These are phyloP conservation scores for Udeniomyces megalosporus DNA, from an alignment of 768 basidiomycete species.

Conservation along the genomic window DNA sequence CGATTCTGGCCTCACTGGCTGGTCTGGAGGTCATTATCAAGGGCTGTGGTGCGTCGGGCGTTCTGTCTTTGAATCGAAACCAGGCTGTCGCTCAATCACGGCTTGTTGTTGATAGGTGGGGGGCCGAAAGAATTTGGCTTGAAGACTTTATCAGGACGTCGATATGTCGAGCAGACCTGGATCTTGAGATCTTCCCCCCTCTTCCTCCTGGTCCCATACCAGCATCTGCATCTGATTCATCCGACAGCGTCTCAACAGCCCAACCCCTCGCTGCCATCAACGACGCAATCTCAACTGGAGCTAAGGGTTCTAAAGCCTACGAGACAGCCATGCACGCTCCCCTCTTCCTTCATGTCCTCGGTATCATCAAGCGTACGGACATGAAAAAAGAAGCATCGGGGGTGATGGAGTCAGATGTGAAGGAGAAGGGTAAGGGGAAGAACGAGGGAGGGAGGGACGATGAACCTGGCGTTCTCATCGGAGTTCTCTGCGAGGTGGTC, in stretches of 20 bases:
- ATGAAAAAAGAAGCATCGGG: neutral
- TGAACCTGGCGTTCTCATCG: neutral
- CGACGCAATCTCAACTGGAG: too few relatives aligned
- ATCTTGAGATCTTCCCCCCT: neutral
- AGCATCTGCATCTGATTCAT: neutral
- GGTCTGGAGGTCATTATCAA: neutral
- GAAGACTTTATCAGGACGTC: neutral
- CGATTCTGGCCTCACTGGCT: neutral
- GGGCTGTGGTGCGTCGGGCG: neutral
- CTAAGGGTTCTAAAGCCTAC: constrained; percentile 45
- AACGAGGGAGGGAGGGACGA: too few relatives aligned
- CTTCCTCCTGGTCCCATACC: too few relatives aligned
- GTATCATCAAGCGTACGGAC: constrained; percentile 64
- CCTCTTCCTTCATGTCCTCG: constrained; percentile 90
- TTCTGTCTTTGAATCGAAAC: neutral
- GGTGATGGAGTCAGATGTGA: neutral
- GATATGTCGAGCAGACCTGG: neutral
- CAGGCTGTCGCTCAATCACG: neutral
- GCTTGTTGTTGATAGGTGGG: neutral
- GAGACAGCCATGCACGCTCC: constrained; percentile 80
- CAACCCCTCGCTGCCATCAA: too few relatives aligned
- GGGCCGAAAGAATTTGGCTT: neutral
- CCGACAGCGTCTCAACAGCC: too few relatives aligned
- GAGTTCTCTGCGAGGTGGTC: too few relatives aligned
- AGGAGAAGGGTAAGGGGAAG: neutral